Percentiles rank a stretch among this genome's conserved stretches.
Evolutionary conservation across 208 protist species (phyloP).

Genomic region (Crithidia brevicula): DNA sequence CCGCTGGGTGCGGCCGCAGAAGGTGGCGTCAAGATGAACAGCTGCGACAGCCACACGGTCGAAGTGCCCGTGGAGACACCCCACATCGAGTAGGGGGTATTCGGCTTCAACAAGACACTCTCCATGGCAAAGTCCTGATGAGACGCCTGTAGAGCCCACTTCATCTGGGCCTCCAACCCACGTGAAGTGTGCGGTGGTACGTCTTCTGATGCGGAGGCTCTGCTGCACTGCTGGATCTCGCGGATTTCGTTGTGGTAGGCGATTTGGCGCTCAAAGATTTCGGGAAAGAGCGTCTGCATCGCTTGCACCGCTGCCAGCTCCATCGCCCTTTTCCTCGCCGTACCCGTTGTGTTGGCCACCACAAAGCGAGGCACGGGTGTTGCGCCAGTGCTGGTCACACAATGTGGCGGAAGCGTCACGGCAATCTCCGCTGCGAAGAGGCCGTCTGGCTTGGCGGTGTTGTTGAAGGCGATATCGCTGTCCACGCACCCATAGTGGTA

Average conservation of each 20-base stretch:
- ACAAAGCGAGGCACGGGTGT: slow-evolving; percentile 7
- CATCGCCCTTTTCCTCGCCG: slow-evolving; percentile 37
- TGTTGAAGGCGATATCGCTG: slow-evolving; percentile 37
- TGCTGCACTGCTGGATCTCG: slow-evolving; percentile 40
- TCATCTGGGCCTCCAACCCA: slow-evolving; percentile 48
- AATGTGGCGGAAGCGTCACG: slow-evolving; percentile 7
- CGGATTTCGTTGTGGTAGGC: slow-evolving; percentile 57
- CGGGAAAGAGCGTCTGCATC: slow-evolving; percentile 60
- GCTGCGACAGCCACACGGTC: slow-evolving; percentile 26
- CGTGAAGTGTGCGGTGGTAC: slow-evolving; percentile 44
- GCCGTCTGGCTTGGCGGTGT: not conserved
- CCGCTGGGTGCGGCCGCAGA: not conserved
- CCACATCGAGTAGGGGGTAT: slow-evolving; percentile 42
- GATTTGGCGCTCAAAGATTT: slow-evolving; percentile 68
- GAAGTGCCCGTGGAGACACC: slow-evolving; percentile 28
- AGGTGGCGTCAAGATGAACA: slow-evolving; percentile 9
- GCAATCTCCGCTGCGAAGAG: slow-evolving; percentile 22
- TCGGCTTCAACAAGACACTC: slow-evolving; percentile 27
- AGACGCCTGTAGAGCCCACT: slow-evolving; percentile 50
- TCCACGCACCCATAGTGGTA: slow-evolving; percentile 65
- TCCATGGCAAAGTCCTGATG: slow-evolving; percentile 38
- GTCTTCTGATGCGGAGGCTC: slow-evolving; percentile 26
- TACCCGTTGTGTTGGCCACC: slow-evolving; percentile 36
- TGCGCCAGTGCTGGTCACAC: not conserved
- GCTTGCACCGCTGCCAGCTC: slow-evolving; percentile 48